These are phyloP conservation scores for Pyrenochaeta sp. DNA, from an alignment of 2,329 filamentous ascomycete genomes.

Conservation along the genomic window DNA sequence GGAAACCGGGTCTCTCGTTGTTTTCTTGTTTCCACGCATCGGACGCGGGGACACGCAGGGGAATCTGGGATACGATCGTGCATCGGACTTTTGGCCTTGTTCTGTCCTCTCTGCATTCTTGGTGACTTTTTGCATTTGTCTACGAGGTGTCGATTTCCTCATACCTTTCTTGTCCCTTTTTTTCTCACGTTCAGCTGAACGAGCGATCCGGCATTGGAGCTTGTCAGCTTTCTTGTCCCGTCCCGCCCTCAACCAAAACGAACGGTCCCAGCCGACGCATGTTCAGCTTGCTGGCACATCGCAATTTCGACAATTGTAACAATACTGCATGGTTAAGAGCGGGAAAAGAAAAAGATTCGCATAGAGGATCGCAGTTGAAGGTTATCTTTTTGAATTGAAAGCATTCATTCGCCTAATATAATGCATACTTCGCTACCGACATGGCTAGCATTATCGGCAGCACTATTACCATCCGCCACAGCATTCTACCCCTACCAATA, in stretches of 20 bases:
- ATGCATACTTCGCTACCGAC: conserved; percentile 35
- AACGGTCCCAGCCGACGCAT: no score
- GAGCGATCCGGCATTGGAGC: no score
- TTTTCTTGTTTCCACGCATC: no score
- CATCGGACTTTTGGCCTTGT: not conserved
- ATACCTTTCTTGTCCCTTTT: not conserved
- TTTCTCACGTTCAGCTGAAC: not conserved
- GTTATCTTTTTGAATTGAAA: not conserved
- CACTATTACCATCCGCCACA: conserved; percentile 32
- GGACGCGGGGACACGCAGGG: no score
- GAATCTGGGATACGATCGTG: not conserved
- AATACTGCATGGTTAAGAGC: no score
- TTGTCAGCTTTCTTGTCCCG: not conserved
- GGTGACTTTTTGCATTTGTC: not conserved
- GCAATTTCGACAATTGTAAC: no score
- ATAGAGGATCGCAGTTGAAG: not conserved
- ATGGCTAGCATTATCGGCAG: conserved; percentile 35
- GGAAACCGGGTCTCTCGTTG: no score
- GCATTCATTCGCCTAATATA: conserved; percentile 14
- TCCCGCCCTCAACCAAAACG: not conserved
- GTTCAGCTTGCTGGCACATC: no score
- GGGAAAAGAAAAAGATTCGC: no score
- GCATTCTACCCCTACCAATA: conserved; percentile 49
- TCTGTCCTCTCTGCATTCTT: not conserved
- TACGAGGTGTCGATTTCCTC: no score